phyloP scores from a whole-genome alignment of 768 basidiomycete genomes.

The Tricholoma sp. region DNA sequence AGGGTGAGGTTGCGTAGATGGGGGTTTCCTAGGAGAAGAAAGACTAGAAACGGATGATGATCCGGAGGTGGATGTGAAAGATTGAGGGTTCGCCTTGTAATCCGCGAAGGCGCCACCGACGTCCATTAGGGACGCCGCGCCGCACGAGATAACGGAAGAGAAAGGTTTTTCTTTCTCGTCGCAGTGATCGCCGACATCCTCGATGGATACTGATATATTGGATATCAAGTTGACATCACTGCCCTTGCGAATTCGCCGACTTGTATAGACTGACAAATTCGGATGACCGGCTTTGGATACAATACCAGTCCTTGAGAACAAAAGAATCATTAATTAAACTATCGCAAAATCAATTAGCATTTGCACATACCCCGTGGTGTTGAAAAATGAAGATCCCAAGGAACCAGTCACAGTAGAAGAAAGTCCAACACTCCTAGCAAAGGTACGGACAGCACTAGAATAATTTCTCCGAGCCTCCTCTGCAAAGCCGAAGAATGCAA shows the following conservation, averaged over 20 bases:
- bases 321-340: not conserved
- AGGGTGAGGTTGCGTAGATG: slow-evolving; percentile 1
- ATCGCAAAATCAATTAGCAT: not conserved
- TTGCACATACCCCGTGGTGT: slow-evolving; percentile 20
- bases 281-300: slow-evolving; percentile 18
- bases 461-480: slow-evolving; percentile 47
- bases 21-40: slow-evolving; percentile 14
- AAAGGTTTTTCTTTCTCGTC: slow-evolving; percentile 29
- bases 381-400: slow-evolving; percentile 17
- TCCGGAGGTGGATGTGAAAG: slow-evolving; percentile 29
- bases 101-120: slow-evolving; percentile 36
- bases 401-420: slow-evolving; percentile 11
- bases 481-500: slow-evolving; percentile 51
- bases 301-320: slow-evolving; percentile 15
- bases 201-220: slow-evolving; percentile 34
- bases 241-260: slow-evolving; percentile 38
- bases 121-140: slow-evolving; percentile 29
- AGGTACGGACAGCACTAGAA: slow-evolving; percentile 22
- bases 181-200: slow-evolving; percentile 31
- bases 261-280: slow-evolving; percentile 41
- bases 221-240: slow-evolving; percentile 46
- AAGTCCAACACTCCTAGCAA: slow-evolving; percentile 26
- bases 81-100: slow-evolving; percentile 25
- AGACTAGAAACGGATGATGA: slow-evolving; percentile 34
- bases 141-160: slow-evolving; percentile 30